Conservation (phyloP, 2,329 filamentous ascomycete species). For the Penicillium sp. region DNA sequence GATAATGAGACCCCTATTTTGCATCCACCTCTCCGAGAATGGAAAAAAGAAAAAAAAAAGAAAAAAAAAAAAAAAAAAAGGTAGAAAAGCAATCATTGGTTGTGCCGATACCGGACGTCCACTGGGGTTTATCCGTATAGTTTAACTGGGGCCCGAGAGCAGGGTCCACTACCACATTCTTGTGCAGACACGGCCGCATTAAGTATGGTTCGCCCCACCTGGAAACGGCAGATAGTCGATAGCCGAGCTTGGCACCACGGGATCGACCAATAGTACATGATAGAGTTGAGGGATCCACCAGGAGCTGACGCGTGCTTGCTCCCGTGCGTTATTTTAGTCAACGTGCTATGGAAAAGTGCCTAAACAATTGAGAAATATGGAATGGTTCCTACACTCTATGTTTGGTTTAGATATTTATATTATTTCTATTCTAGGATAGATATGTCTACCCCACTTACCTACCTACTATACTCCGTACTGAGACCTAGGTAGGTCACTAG, state of each 20-base stretch:
- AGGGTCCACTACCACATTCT: conserved; percentile 18
- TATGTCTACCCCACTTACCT: too few relatives aligned
- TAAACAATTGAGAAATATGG: background rate
- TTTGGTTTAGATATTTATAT: background rate
- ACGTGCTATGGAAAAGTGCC: conserved; percentile 14
- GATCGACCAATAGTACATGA: conserved; percentile 27
- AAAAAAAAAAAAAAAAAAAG: too few relatives aligned
- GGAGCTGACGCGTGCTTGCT: conserved; percentile 37
- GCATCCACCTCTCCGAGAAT: background rate
- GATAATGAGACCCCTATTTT: conserved; percentile 4
- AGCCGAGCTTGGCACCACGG: conserved; percentile 34
- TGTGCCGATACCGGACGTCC: conserved; percentile 19
- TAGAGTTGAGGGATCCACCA: conserved; percentile 12
- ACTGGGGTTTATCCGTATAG: conserved; percentile 5
- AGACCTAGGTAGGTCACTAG: too few relatives aligned
- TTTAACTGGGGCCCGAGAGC: conserved; percentile 3
- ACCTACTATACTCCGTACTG: too few relatives aligned
- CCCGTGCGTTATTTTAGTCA: conserved; percentile 16
- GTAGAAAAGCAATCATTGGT: conserved; percentile 8
- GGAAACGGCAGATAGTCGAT: conserved; percentile 39
- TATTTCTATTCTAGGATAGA: too few relatives aligned
- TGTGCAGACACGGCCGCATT: background rate
- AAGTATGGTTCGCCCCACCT: background rate
- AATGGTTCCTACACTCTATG: background rate
- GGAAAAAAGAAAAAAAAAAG: background rate